phyloP scores from a whole-genome alignment of 148 eudicot species.

The Rhododendron henanense region DNA sequence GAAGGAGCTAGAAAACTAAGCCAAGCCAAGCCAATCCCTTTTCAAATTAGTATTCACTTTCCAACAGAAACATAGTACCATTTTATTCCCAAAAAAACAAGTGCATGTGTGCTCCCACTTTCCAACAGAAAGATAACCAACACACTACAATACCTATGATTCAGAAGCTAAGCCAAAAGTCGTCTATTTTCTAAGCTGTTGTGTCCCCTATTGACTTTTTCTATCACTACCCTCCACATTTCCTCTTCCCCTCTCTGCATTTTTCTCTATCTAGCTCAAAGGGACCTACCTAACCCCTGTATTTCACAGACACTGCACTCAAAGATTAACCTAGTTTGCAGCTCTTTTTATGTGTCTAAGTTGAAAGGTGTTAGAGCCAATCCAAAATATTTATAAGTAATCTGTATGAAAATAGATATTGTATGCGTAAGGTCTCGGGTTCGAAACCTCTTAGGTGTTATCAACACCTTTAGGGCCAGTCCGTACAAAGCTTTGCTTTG shows the following conservation, averaged over 20 bases:
- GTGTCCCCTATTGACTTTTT: not conserved
- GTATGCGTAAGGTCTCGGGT: not conserved
- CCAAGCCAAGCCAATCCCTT: not conserved
- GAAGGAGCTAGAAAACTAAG: not conserved
- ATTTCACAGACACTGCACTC: not conserved
- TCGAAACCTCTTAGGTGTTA: no score
- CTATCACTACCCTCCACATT: not conserved
- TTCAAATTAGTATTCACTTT: not conserved
- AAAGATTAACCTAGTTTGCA: not conserved
- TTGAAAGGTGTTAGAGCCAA: not conserved
- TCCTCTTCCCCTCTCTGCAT: not conserved
- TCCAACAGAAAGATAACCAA: not conserved
- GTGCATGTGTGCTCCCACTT: slow-evolving; percentile 1
- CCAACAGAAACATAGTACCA: not conserved
- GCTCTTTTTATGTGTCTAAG: not conserved
- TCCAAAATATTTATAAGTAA: not conserved
- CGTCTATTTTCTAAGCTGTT: not conserved
- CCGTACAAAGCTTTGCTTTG: not conserved
- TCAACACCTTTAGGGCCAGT: not conserved
- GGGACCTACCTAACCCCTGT: not conserved
- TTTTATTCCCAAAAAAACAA: slow-evolving; percentile 1
- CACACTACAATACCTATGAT: not conserved
- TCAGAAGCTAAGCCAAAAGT: not conserved
- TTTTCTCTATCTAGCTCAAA: not conserved
- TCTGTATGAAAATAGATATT: not conserved